Conservation (phyloP, 23 red algal genomes). For the Chondrus crispus region DNA sequence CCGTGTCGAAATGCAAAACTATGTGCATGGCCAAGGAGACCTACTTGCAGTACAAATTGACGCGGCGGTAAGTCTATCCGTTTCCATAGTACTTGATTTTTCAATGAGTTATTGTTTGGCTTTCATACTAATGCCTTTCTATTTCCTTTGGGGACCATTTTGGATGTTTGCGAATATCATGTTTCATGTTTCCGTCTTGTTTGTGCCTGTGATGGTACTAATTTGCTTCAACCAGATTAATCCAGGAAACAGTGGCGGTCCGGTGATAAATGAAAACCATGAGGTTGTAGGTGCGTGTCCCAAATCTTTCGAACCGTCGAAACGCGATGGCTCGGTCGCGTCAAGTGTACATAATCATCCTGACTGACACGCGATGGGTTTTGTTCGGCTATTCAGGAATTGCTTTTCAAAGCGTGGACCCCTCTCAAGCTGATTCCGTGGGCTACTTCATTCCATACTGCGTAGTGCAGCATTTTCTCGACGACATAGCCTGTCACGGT, state of each 20-base stretch:
- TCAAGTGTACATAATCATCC: too few species aligned
- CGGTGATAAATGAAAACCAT: slow-evolving; percentile 79
- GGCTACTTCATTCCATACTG: slow-evolving; percentile 89
- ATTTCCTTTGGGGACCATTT: too few species aligned
- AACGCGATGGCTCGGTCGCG: too few species aligned
- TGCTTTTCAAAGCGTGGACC: slow-evolving; percentile 85
- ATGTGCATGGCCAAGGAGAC: slow-evolving; percentile 80
- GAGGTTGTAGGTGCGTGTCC: slow-evolving; percentile 70
- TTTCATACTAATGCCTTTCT: too few species aligned
- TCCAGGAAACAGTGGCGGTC: slow-evolving; percentile 88
- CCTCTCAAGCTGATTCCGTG: slow-evolving; percentile 79
- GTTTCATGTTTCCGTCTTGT: too few species aligned
- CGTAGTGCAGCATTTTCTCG: slow-evolving; percentile 92
- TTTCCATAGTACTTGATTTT: too few species aligned
- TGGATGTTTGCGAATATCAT: too few species aligned
- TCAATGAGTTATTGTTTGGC: too few species aligned
- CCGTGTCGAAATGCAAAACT: slow-evolving; percentile 83
- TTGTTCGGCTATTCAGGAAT: slow-evolving; percentile 34
- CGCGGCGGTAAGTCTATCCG: slow-evolving; percentile 68
- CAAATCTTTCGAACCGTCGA: neutral
- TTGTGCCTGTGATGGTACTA: too few species aligned
- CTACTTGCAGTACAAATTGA: slow-evolving; percentile 93
- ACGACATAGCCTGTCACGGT: slow-evolving; percentile 69
- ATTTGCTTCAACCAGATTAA: slow-evolving; percentile 87
- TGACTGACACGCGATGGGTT: too few species aligned